phyloP scores from a whole-genome alignment of 306 rosid species.

The Herpetospermum pedunculosum region DNA sequence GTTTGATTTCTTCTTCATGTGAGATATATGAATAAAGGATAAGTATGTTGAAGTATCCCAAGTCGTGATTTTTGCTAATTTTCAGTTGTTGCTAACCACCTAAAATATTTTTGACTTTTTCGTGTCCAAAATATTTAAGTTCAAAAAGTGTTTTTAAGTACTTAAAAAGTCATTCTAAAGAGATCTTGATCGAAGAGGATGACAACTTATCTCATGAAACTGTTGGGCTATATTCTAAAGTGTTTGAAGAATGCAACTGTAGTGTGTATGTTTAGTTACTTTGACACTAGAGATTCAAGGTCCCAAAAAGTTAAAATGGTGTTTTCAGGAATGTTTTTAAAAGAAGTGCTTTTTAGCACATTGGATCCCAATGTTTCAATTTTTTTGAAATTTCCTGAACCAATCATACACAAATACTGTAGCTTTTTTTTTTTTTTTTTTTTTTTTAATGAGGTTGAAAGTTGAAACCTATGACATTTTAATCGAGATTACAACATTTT shows the following conservation, averaged over 20 bases:
- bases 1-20: background rate
- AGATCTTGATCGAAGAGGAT: too few relatives aligned
- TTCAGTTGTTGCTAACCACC: background rate
- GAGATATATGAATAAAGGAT: background rate
- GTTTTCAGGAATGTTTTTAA: too few relatives aligned
- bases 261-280: too few relatives aligned
- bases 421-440: too few relatives aligned
- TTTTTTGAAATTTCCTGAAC: background rate
- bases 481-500: too few relatives aligned
- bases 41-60: background rate
- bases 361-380: background rate
- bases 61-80: background rate
- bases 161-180: too few relatives aligned
- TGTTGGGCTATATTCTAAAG: background rate
- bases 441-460: too few relatives aligned
- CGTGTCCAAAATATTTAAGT: background rate
- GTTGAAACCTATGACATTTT: too few relatives aligned
- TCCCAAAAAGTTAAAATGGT: too few relatives aligned
- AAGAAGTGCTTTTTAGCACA: background rate
- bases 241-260: background rate
- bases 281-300: background rate
- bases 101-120: background rate
- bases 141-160: too few relatives aligned
- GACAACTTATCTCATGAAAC: background rate
- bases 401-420: background rate